These are phyloP conservation scores for Aspergillus aculeatinus DNA, from an alignment of 2,329 filamentous ascomycete species.

Conservation along the genomic window DNA sequence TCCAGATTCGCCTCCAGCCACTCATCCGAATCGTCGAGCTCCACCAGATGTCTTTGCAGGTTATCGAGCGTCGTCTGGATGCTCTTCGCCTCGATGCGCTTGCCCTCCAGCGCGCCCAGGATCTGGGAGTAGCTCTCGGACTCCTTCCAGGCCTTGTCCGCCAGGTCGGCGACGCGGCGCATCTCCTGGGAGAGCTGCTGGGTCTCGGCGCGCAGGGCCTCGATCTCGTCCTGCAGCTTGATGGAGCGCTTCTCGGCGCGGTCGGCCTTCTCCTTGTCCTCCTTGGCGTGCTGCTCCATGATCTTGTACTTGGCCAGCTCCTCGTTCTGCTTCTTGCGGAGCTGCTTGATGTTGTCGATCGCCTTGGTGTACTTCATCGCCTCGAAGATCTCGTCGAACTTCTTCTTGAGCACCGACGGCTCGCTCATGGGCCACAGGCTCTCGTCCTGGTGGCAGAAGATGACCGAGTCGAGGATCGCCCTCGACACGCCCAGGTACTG, in stretches of 20 bases:
- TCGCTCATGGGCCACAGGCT: conserved; percentile 96
- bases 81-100: conserved; percentile 70
- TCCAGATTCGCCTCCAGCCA: conserved; percentile 69
- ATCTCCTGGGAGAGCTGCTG: conserved; percentile 55
- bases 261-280: conserved; percentile 81
- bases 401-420: conserved; percentile 80
- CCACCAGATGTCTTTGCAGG: conserved; percentile 69
- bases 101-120: conserved; percentile 71
- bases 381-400: conserved; percentile 97
- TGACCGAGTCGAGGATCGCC: conserved; percentile 88
- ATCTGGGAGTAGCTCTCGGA: conserved; percentile 73
- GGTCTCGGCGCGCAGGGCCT: conserved; percentile 60
- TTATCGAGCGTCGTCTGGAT: conserved; percentile 69
- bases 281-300: conserved; percentile 73
- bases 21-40: conserved; percentile 75
- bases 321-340: conserved; percentile 79
- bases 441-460: conserved; percentile 98
- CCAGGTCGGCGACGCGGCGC: conserved; percentile 47
- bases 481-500: conserved; percentile 84
- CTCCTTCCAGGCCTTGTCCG: conserved; percentile 67
- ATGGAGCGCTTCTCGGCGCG: conserved; percentile 65
- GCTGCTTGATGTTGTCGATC: conserved; percentile 86
- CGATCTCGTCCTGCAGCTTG: conserved; percentile 62
- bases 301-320: conserved; percentile 71
- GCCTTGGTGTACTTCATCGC: conserved; percentile 96